Percentiles rank a stretch among this genome's conserved stretches.
Conservation (phyloP, 108 stramenopile genomes). For the Pseudonitzschia multistriata region DNA sequence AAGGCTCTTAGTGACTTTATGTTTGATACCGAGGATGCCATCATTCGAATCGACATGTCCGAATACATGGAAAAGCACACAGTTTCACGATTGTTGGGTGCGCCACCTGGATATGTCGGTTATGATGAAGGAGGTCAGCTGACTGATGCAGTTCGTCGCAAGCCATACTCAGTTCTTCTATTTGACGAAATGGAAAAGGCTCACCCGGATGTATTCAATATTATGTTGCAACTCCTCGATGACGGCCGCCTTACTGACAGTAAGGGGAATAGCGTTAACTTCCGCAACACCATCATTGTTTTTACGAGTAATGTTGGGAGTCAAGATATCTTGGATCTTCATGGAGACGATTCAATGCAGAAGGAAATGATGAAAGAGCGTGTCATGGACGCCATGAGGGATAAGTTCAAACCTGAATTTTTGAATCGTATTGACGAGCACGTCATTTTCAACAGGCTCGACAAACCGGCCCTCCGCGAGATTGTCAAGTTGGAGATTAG, state of each 20-base stretch:
- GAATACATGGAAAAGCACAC: constrained; percentile 97
- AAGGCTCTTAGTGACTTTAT: constrained; percentile 91
- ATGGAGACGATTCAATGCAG: constrained; percentile 45
- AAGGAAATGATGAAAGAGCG: constrained; percentile 65
- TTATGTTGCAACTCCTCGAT: constrained; percentile 96
- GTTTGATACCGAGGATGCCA: constrained; percentile 88
- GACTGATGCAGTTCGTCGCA: constrained; percentile 95
- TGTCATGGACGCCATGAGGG: constrained; percentile 75
- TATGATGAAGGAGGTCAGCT: constrained; percentile 99
- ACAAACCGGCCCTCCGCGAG: constrained; percentile 74
- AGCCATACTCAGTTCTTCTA: constrained; percentile 94
- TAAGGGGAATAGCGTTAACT: constrained; percentile 95
- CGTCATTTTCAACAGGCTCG: constrained; percentile 94
- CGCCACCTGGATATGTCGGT: constrained; percentile 97
- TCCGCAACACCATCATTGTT: constrained; percentile 94
- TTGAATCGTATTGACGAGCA: constrained; percentile 97
- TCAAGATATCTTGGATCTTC: constrained; percentile 82
- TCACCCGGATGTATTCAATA: constrained; percentile 96
- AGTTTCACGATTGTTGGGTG: constrained; percentile 90
- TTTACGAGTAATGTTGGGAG: constrained; percentile 97
- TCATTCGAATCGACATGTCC: constrained; percentile 97
- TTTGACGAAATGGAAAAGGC: constrained; percentile 99
- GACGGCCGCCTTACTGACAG: constrained; percentile 98
- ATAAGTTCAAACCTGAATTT: constrained; percentile 95
- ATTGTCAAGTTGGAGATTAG: constrained; percentile 84